Base-by-base conservation (phyloP, 1,284 basidiomycete species). In the Apiotrichum veenhuisii region DNA sequence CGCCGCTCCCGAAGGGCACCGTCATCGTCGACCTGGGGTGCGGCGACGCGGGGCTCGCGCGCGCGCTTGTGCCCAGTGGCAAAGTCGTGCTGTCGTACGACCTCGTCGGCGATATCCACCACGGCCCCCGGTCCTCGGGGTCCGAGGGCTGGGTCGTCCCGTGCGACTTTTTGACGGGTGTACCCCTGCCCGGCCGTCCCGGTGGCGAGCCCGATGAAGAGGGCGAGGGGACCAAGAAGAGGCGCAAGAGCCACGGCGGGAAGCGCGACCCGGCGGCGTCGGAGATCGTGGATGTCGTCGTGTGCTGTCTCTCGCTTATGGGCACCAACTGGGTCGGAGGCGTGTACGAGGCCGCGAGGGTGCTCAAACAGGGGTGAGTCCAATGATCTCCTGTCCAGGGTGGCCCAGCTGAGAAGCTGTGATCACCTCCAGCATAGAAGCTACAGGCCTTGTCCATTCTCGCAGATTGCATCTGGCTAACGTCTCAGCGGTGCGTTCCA, bases 291-390 rank as follows among this genome's bases (percentile, higher is more conserved):
- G 95, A 99, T 70, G 87, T 90, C 7, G 92, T 86, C 1, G 87
- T 98, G 27, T 98, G 93, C 73, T 91, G 93, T 42, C 80, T 99
- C 59, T 95, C 91, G 68, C 80, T 99, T 59, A 99, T 99, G 96
- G 90, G 91, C 37, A 91, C 87, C 12, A 97, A 99, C 73, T 99
- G 96, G 96, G 83, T 91, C 17, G 83, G 82, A 25, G 93, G 91
- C 72, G 82, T 98, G 37, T 81, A 88, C 33, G 95, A 99, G 75
- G 89, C 89, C 3, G 89, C 89, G 82, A 81, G 96, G 57, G 84
- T 98, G 33, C 79, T 98, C 41, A 87, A 86, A 70, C 76, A 81
- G 15, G 85, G 84, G 92, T 94, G 68, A 70, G 87, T 81, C 2
- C 47, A 20, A n/a, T n/a, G n/a, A n/a, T n/a, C n/a, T n/a, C n/a